Evolutionary conservation across 805 yeast genomes (phyloP).

Genomic region (Wickerhamiella brachini): DNA sequence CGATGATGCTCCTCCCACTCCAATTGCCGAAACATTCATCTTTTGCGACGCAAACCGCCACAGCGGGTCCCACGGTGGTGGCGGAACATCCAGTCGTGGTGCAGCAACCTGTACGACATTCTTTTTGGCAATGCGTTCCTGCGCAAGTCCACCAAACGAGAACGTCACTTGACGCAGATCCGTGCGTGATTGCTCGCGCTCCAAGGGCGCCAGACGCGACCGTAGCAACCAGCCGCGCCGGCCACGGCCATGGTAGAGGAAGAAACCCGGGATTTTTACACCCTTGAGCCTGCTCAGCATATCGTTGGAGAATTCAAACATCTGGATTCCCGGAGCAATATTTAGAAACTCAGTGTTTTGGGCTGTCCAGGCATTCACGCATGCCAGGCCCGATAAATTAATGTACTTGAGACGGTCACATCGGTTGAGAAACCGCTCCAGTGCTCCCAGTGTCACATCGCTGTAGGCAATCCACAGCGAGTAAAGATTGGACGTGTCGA

Average conservation of each 20-base stretch:
- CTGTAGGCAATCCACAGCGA: constrained; percentile 24
- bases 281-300: constrained; percentile 17
- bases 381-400: constrained; percentile 52
- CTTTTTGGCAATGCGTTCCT: constrained; percentile 7
- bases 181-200: constrained; percentile 5
- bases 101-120: not conserved
- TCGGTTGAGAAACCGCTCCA: constrained; percentile 16
- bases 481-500: constrained; percentile 17
- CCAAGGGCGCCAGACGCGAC: constrained; percentile 6
- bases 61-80: constrained; percentile 14
- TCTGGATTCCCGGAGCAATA: constrained; percentile 36
- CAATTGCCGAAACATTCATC: constrained; percentile 24
- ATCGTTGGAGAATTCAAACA: constrained; percentile 42
- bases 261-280: constrained; percentile 25
- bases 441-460: constrained; percentile 17
- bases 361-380: constrained; percentile 45
- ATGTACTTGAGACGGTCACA: constrained; percentile 35
- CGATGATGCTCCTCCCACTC: constrained; percentile 19
- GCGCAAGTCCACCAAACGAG: constrained; percentile 18
- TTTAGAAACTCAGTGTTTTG: constrained; percentile 35
- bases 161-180: constrained; percentile 11
- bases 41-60: constrained; percentile 25
- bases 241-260: constrained; percentile 37
- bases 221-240: constrained; percentile 68
- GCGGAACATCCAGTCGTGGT: constrained; percentile 3